A percentile compares a stretch with the other conserved stretches of the same genome.
Evolutionary conservation across 495 filamentous ascomycete species (phyloP).

Genomic region (Aspergillus sclerotioniger): DNA sequence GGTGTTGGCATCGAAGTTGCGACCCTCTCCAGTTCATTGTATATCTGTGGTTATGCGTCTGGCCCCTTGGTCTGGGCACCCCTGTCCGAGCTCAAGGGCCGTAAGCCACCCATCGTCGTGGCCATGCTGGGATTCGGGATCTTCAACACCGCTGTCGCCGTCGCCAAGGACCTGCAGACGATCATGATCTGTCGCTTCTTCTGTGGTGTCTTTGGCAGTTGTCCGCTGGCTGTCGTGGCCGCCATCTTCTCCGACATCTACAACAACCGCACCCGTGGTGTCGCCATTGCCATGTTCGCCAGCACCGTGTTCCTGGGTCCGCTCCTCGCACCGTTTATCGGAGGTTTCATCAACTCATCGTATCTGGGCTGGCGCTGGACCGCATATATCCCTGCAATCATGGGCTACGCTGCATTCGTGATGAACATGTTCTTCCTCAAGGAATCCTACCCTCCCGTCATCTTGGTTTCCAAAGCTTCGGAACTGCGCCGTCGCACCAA

Average conservation of each 20-base stretch:
- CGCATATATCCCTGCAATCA: constrained; percentile 66
- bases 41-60: constrained; percentile 6
- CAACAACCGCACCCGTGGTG: constrained; percentile 70
- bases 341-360: constrained; percentile 75
- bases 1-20: constrained; percentile 7
- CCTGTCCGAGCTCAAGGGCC: constrained; percentile 6
- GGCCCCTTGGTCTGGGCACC: constrained; percentile 9
- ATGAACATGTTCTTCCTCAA: constrained; percentile 70
- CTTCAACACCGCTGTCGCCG: constrained; percentile 70
- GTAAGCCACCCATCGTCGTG: not conserved
- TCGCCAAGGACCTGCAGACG: constrained; percentile 78
- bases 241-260: constrained; percentile 91
- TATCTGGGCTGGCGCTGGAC: constrained; percentile 86
- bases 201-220: constrained; percentile 69
- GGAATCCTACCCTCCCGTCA: constrained; percentile 82
- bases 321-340: constrained; percentile 76
- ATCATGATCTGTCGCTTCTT: constrained; percentile 83
- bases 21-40: constrained; percentile 4
- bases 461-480: constrained; percentile 72
- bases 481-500: constrained; percentile 77
- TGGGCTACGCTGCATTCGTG: constrained; percentile 71
- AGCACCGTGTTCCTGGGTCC: constrained; percentile 85
- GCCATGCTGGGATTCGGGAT: constrained; percentile 47
- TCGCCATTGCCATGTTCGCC: constrained; percentile 76
- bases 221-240: constrained; percentile 78